A percentile compares a stretch with the other conserved stretches of the same genome.
Evolutionary conservation across 257 asterid genomes (phyloP).

Genomic region (Parsonsia alboflavescens): DNA sequence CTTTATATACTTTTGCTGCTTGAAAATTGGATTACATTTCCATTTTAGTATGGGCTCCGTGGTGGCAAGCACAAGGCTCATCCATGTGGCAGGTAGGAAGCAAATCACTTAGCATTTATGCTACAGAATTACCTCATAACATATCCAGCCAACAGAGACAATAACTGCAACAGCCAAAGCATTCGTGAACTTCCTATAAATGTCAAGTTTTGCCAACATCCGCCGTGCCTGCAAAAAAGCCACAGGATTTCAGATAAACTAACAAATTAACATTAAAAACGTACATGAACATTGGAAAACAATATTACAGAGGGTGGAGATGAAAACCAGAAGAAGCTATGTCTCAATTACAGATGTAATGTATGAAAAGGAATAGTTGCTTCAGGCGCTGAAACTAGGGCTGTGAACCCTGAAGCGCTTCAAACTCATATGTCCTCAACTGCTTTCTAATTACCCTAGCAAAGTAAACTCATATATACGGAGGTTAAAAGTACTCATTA

Average conservation of each 20-base stretch:
- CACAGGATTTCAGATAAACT: not conserved
- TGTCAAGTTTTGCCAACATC: conserved; percentile 74
- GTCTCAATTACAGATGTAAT: not conserved
- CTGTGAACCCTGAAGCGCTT: not conserved
- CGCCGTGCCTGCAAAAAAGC: conserved; percentile 63
- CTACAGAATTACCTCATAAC: conserved; percentile 63
- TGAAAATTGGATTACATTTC: not conserved
- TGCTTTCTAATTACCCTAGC: not conserved
- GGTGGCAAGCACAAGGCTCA: not conserved
- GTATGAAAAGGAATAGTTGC: not conserved
- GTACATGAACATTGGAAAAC: no score
- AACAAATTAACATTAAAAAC: not conserved
- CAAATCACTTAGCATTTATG: not conserved
- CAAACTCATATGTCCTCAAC: not conserved
- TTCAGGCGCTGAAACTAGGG: conserved; percentile 4
- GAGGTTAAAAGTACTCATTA: not conserved
- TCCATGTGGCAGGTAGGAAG: not conserved
- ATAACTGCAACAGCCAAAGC: conserved; percentile 82
- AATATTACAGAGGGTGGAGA: not conserved
- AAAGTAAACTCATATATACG: not conserved
- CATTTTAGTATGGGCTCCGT: not conserved
- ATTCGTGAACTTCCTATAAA: conserved; percentile 88
- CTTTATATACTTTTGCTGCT: not conserved
- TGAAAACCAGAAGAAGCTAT: not conserved
- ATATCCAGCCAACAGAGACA: conserved; percentile 91